Conservation (phyloP, 176 grass and related monocot genomes). For the Ananas comosus region DNA sequence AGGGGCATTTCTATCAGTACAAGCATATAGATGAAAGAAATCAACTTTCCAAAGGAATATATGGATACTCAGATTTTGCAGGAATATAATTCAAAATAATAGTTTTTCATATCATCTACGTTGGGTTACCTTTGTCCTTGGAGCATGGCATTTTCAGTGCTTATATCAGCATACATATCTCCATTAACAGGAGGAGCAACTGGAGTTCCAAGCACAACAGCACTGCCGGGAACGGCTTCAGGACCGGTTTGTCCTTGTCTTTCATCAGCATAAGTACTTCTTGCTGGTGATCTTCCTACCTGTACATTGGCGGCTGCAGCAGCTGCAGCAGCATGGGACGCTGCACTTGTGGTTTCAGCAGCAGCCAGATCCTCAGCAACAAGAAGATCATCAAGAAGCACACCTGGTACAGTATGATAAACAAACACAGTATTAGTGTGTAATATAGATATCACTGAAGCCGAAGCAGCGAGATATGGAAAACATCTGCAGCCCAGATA, state of each 20-base stretch:
- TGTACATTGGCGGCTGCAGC: constrained; percentile 59
- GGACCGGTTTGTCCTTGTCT: constrained; percentile 41
- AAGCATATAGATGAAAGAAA: too few relatives aligned
- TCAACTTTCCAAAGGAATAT: too few relatives aligned
- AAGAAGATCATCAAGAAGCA: constrained; percentile 97
- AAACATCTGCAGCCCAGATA: too few relatives aligned
- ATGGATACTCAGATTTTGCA: constrained; percentile 7
- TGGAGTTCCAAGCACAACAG: constrained; percentile 86
- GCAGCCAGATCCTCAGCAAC: constrained; percentile 95
- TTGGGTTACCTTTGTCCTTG: constrained; percentile 68
- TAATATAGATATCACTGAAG: background rate
- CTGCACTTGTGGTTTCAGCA: constrained; percentile 84
- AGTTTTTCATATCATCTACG: background rate
- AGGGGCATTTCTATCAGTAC: too few relatives aligned
- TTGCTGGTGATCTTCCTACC: constrained; percentile 46
- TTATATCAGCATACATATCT: constrained; percentile 95
- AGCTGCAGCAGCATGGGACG: constrained; percentile 72
- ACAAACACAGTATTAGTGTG: background rate
- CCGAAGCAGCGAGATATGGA: too few relatives aligned
- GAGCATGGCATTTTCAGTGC: constrained; percentile 79
- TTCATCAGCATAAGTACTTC: constrained; percentile 58
- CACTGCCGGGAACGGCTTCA: constrained; percentile 56
- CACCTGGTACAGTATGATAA: constrained; percentile 37
- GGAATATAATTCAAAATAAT: background rate
- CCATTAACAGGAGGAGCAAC: constrained; percentile 97